These are phyloP conservation scores for Hypoxylon rubiginosum DNA, from an alignment of 2,329 filamentous ascomycete species.

Conservation along the genomic window DNA sequence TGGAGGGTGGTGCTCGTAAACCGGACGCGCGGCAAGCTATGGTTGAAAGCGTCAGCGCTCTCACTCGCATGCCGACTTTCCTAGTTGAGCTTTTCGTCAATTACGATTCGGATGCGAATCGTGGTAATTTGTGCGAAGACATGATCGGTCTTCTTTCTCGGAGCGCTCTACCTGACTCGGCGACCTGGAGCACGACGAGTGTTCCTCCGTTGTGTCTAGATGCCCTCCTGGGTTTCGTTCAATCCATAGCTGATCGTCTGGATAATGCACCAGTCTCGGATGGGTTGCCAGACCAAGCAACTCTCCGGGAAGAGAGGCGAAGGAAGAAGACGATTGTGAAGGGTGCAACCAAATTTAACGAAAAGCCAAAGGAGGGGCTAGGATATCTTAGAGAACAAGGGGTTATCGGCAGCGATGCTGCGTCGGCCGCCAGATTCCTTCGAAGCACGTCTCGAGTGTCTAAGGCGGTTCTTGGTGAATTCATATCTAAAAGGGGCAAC, in stretches of 20 bases:
- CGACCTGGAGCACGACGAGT: slow-evolving; percentile 98
- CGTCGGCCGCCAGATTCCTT: slow-evolving; percentile 86
- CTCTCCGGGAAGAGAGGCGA: slow-evolving; percentile 77
- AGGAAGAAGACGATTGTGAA: slow-evolving; percentile 91
- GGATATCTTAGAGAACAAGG: slow-evolving; percentile 87
- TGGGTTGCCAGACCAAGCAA: slow-evolving; percentile 74
- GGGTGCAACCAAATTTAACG: slow-evolving; percentile 92
- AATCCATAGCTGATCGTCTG: slow-evolving; percentile 89
- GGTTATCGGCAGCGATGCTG: slow-evolving; percentile 84
- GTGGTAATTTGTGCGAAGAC: slow-evolving; percentile 93
- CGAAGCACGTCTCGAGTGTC: slow-evolving; percentile 89
- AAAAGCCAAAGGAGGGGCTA: slow-evolving; percentile 90
- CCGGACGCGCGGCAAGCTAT: slow-evolving; percentile 97
- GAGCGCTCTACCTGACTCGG: slow-evolving; percentile 96
- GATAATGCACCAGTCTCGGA: slow-evolving; percentile 75
- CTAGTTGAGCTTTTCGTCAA: slow-evolving; percentile 97
- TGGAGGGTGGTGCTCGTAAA: slow-evolving; percentile 92
- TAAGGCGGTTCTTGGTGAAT: slow-evolving; percentile 92
- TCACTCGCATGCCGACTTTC: slow-evolving; percentile 93
- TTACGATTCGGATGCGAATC: slow-evolving; percentile 95
- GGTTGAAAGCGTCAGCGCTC: slow-evolving; percentile 94
- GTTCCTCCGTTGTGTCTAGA: slow-evolving; percentile 96
- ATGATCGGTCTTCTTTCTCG: slow-evolving; percentile 92
- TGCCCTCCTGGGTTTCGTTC: slow-evolving; percentile 89
- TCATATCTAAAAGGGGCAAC: slow-evolving; percentile 90